These are phyloP conservation scores for Botrytis pseudocinerea DNA, from an alignment of 2,329 filamentous ascomycete genomes.

Conservation along the genomic window DNA sequence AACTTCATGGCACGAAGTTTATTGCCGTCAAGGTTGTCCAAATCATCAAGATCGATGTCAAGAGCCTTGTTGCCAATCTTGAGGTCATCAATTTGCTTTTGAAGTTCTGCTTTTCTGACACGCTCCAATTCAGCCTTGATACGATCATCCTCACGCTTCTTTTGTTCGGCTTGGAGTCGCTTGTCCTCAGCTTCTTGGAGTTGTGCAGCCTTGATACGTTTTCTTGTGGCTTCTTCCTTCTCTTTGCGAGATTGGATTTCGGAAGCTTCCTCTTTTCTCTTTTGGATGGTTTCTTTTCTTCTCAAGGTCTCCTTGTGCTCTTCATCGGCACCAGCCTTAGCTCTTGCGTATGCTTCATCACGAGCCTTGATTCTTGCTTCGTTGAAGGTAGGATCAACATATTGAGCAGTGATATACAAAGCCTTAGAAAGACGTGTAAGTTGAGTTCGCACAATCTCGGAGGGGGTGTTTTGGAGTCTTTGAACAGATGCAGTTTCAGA, in stretches of 20 bases:
- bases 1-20: slow-evolving; percentile 93
- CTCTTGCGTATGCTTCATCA: slow-evolving; percentile 75
- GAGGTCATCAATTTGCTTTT: slow-evolving; percentile 88
- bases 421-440: slow-evolving; percentile 88
- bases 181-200: slow-evolving; percentile 86
- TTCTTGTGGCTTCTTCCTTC: slow-evolving; percentile 87
- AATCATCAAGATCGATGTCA: slow-evolving; percentile 74
- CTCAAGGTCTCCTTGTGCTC: slow-evolving; percentile 84
- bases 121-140: slow-evolving; percentile 85
- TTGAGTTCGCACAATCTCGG: slow-evolving; percentile 95
- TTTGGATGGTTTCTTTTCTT: slow-evolving; percentile 88
- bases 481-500: slow-evolving; percentile 82
- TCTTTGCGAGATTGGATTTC: slow-evolving; percentile 85
- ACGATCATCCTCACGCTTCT: slow-evolving; percentile 83
- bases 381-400: slow-evolving; percentile 88
- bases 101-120: slow-evolving; percentile 88
- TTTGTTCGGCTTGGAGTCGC: slow-evolving; percentile 88
- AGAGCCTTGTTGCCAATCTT: slow-evolving; percentile 80
- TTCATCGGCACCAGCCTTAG: slow-evolving; percentile 84
- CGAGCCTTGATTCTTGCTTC: slow-evolving; percentile 77
- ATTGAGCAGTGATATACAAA: slow-evolving; percentile 90
- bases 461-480: slow-evolving; percentile 93
- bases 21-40: slow-evolving; percentile 85
- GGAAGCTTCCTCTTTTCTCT: slow-evolving; percentile 94
- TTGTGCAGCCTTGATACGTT: slow-evolving; percentile 82